Evolutionary conservation across 2,329 filamentous ascomycete species (phyloP), one percentile per base, ranked within the genome.

Genomic region (Colletotrichum salicis): DNA sequence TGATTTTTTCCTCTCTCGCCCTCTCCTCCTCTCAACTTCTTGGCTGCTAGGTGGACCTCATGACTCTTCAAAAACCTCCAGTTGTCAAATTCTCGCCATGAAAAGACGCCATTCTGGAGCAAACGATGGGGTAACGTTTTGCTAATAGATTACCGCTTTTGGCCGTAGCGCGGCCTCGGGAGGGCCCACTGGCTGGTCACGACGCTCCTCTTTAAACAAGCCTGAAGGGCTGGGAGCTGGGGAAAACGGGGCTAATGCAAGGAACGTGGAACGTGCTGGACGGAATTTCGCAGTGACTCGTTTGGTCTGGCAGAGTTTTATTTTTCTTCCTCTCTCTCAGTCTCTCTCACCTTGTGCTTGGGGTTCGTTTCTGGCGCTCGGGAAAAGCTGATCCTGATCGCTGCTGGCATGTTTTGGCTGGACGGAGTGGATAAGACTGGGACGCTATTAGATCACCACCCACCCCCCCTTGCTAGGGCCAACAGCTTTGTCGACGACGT

Each of bases 231-330:
- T 64, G 37, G 48, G 33, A 61, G 48, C 55, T 51, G 59, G 70
- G 55, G 59, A 72, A 71, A 59, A 70, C 35, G 70, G 66, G 48
- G 60, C 65, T 72, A 72, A 72, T 72, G 70, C 70, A 72, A 72
- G 70, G 70, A 64, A 72, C 70, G 55, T 58, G 54, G 58, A 56
- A 41, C 51, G 31, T 63, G 60, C 60, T 63, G 48, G 58, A 48
- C 19, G 24, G 57, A 29, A 45, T 27, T 33, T 62, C 15, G 12
- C 48, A 33, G 15, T 45, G 58, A 29, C 52, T 58, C 19, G 45
- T 48, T n/a, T 31, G 51, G 56, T 41, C 41, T 55, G 27, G 24
- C 56, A n/a, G 58, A 22, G 51, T 61, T 54, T 35, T 71, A n/a
- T 48, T 22, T 5, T 22, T 22, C 41, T 66, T 55, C 33, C 29